A percentile compares a stretch with the other conserved stretches of the same genome.
Evolutionary conservation across 2,329 filamentous ascomycete genomes (phyloP).

Genomic region (Fusarium sp.): DNA sequence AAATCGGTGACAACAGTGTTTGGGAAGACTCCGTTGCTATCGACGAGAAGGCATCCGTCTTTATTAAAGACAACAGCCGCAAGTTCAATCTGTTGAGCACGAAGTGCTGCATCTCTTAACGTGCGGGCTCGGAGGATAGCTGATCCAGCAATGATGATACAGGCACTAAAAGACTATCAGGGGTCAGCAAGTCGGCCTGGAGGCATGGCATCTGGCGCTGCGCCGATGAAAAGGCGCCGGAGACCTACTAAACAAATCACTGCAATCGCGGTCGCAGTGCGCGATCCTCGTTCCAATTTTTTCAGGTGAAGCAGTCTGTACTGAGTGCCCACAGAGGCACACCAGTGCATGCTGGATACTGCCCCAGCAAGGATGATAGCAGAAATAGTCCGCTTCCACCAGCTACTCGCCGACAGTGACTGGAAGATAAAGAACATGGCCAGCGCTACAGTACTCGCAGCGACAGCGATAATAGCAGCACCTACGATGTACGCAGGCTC

Average conservation of each 20-base stretch:
- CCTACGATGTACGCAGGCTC: conserved; percentile 68
- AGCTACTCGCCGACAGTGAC: conserved; percentile 78
- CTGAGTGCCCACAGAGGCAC: conserved; percentile 75
- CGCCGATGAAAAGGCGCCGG: too few relatives aligned
- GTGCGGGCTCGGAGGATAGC: conserved; percentile 65
- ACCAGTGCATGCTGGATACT: conserved; percentile 90
- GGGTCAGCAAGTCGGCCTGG: too few relatives aligned
- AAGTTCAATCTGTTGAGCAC: conserved; percentile 69
- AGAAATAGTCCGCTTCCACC: conserved; percentile 77
- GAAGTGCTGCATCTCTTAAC: conserved; percentile 63
- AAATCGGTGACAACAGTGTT: conserved; percentile 81
- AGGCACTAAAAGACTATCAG: conserved; percentile 67
- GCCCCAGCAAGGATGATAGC: conserved; percentile 78
- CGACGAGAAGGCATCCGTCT: conserved; percentile 75
- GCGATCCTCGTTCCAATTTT: conserved; percentile 51
- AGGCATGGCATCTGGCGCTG: too few relatives aligned
- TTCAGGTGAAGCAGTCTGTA: conserved; percentile 66
- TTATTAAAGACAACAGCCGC: conserved; percentile 74
- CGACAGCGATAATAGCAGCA: conserved; percentile 76
- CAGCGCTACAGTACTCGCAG: conserved; percentile 75
- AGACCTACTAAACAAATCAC: conserved; percentile 72
- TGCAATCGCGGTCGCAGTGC: conserved; percentile 75
- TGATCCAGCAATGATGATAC: conserved; percentile 66
- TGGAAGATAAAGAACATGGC: conserved; percentile 81
- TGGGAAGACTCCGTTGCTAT: conserved; percentile 74